Conservation (phyloP, 2,329 filamentous ascomycete genomes). For the Aspergillus thermomutatus region DNA sequence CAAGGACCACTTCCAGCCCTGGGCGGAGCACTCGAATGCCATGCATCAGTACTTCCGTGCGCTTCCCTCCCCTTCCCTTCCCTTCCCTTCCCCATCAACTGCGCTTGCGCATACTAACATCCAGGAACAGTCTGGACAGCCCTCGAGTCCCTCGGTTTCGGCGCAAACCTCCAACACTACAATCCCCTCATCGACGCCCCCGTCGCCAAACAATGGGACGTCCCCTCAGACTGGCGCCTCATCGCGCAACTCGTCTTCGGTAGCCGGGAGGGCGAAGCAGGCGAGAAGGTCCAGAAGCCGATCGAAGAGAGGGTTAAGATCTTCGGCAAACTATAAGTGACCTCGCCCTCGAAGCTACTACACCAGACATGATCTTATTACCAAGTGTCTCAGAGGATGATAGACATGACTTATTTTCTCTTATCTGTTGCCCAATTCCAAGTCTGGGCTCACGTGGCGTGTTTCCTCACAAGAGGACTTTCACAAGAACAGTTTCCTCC, state of each 20-base stretch:
- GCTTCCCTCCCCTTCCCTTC: constrained; percentile 10
- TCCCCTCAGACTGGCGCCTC: constrained; percentile 72
- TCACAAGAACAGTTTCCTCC: no score
- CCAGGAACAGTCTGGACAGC: constrained; percentile 65
- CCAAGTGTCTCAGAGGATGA: no score
- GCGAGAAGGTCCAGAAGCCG: constrained; percentile 62
- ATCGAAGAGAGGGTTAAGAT: constrained; percentile 66
- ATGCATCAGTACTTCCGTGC: constrained; percentile 72
- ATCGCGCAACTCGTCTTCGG: constrained; percentile 85
- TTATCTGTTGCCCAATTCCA: no score
- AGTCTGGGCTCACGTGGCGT: no score
- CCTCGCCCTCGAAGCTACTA: background rate
- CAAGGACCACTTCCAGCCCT: constrained; percentile 74
- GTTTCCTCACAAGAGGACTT: no score
- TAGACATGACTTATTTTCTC: no score
- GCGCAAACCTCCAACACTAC: constrained; percentile 90
- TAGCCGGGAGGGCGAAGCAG: constrained; percentile 51
- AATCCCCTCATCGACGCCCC: constrained; percentile 78
- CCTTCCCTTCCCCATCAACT: background rate
- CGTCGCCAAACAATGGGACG: constrained; percentile 65
- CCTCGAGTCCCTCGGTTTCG: constrained; percentile 78
- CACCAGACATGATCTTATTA: background rate
- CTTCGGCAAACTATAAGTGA: constrained; percentile 42
- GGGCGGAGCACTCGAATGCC: constrained; percentile 72
- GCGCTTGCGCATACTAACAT: background rate